Conservation (phyloP, 192 early-diverging fungal species). For the Backusella sp. region DNA sequence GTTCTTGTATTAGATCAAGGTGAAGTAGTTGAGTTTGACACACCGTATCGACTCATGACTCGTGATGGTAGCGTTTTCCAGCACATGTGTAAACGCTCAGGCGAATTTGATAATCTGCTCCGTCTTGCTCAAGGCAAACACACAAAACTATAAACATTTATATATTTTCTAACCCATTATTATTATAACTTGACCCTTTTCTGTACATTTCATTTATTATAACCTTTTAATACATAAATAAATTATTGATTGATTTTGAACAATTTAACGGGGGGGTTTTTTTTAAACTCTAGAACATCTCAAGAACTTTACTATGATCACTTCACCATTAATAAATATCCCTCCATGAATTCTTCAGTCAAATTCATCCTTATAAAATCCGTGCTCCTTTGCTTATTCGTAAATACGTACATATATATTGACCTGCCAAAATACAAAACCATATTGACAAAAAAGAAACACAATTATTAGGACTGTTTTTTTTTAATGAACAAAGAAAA, state of each 20-base stretch:
- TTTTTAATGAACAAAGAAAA: neutral
- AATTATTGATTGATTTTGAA: too few relatives aligned
- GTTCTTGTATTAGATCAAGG: neutral
- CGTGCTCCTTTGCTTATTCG: too few relatives aligned
- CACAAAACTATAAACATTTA: neutral
- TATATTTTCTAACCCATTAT: neutral
- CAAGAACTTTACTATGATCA: too few relatives aligned
- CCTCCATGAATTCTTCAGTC: too few relatives aligned
- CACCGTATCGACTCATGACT: neutral
- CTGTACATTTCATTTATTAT: neutral
- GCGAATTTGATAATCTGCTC: neutral
- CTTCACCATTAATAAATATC: too few relatives aligned
- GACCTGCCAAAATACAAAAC: neutral
- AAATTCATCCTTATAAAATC: too few relatives aligned
- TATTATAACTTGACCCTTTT: neutral
- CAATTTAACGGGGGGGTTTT: too few relatives aligned
- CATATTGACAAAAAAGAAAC: neutral
- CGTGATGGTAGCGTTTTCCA: neutral
- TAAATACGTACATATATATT: too few relatives aligned
- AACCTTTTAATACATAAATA: slow-evolving; percentile 7
- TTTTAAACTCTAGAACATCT: too few relatives aligned
- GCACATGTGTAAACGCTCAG: neutral
- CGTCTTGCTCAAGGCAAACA: neutral
- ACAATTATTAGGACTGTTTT: neutral
- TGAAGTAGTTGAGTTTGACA: neutral